Evolutionary conservation across 176 grass and related monocot species (phyloP), one percentile per base, ranked within the genome.

Genomic region (Stipa capillata): DNA sequence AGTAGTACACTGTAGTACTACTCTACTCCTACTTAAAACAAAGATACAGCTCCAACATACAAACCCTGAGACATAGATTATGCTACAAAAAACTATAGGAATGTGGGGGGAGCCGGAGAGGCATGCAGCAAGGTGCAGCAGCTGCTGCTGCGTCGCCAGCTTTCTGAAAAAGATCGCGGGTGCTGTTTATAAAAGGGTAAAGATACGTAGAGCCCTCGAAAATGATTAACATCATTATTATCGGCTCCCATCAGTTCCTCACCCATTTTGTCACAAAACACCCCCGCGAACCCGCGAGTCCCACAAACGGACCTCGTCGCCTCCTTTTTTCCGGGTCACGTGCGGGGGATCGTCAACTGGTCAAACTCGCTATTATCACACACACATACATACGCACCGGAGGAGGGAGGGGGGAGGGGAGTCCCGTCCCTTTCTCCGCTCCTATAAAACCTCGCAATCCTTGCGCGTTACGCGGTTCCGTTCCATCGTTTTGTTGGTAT

Each of bases 191-290:
- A 81, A 87, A 94, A 89, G 71, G 79, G 42, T 0, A 85, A 89
- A 86, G 85, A 91, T 91, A 87, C 70, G 81, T 72, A 80, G 74
- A 78, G 55, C 81, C 56, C 76, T 45, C 86, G 51, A 71, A 87
- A 85, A 94, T 94, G 65, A 91, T 94, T 89, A 76, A 51, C 10
- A 61, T 91, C 59, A 91, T 94, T 87, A 86, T 79, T 75, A 61
- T 43, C 40, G 36, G 47, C 75, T 79, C 42, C 73, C 43, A 79
- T 79, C 66, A 49, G 29, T 49, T 32, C 86, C 2, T 7, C 2
- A 9, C 21, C 2, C 4, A 14, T 16, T 82, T 85, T 81, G 0
- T 3, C 13, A 25, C 8, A 1, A 21, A 56, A 7, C 4, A n/a
- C 78, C 83, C 45, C 40, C 3, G 0, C 0, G 25, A 75, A 0